Evolutionary conservation across 106 monocot species (phyloP).

Genomic region (Phalaenopsis aphrodite): DNA sequence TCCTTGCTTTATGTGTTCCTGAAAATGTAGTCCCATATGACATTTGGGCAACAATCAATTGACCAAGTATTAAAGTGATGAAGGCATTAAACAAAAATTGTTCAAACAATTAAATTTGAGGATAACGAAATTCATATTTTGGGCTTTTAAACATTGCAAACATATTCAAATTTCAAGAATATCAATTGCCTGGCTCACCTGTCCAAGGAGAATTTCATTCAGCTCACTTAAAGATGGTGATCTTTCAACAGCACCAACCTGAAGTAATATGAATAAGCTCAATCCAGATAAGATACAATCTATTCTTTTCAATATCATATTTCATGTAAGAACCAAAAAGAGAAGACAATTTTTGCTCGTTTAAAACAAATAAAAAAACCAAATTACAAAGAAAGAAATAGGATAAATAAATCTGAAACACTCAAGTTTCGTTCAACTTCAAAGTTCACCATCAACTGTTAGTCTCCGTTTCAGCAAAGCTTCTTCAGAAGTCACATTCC

Average conservation of each 20-base stretch:
- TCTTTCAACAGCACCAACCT: slow-evolving; percentile 94
- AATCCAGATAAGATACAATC: background rate
- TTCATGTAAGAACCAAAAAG: background rate
- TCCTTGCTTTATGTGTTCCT: slow-evolving; percentile 94
- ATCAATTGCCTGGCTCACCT: slow-evolving; percentile 32
- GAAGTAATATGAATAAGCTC: background rate
- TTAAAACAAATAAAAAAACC: background rate
- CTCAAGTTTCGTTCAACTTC: background rate
- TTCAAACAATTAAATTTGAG: background rate
- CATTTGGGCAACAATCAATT: background rate
- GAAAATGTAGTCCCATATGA: slow-evolving; percentile 9
- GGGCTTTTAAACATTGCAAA: background rate
- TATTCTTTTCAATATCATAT: background rate
- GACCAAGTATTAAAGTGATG: background rate
- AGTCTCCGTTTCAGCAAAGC: no score
- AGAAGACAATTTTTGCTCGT: background rate
- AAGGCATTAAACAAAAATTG: background rate
- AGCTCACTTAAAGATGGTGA: slow-evolving; percentile 96
- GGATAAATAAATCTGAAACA: background rate
- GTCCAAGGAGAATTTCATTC: slow-evolving; percentile 96
- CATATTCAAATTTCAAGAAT: background rate
- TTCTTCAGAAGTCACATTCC: no score
- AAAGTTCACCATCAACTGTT: background rate
- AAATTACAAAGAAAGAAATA: background rate
- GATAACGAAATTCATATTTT: background rate